Evolutionary conservation across 306 rosid genomes (phyloP), one percentile per base, ranked within the genome.

Genomic region (Argentina anserina): DNA sequence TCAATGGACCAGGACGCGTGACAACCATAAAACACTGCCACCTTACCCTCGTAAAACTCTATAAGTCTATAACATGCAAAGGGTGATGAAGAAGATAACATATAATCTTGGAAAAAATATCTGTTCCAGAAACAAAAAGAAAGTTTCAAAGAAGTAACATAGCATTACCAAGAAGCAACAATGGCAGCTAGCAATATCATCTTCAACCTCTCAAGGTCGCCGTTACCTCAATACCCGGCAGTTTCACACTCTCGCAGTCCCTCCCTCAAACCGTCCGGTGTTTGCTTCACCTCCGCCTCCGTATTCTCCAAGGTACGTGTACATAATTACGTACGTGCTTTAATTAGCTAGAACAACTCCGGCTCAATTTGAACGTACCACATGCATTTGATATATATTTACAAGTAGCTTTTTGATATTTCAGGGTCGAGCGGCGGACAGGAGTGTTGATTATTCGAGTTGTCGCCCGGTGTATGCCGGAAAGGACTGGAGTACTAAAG

Each of bases 121-220:
- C 63, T 11, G 63, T 1, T 55, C 25, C 28, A 8, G 11, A 50
- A 9, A 20, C 31, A 23, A 55, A 55, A 25, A 55, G 61, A 55
- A 25, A 55, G 61, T 46, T 46, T 12, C 8, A n/a, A 36, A 50
- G 26, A 59, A 43, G 11, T 12, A 52, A 17, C 29, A 1, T 8
- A 20, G 59, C 52, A 41, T 7, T 42, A 4, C 0, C 64, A 71
- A 77, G 78, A 9, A 4, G 0, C 64, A 71, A 77, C 79, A 9
- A 88, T 83, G 92, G 92, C 92, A 53, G 72, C 80, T 5, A 20
- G 77, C 90, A 84, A 74, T 64, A 64, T 69, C 14, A 14, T 86
- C 76, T 84, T 86, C 86, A 85, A 80, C 58, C 59, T 88, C 81
- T 73, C 88, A 1, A 90, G 78, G 76, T 79, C 96, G 52, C 14